Conservation (phyloP, 352 stramenopile species). For the Phytophthora ramorum region DNA sequence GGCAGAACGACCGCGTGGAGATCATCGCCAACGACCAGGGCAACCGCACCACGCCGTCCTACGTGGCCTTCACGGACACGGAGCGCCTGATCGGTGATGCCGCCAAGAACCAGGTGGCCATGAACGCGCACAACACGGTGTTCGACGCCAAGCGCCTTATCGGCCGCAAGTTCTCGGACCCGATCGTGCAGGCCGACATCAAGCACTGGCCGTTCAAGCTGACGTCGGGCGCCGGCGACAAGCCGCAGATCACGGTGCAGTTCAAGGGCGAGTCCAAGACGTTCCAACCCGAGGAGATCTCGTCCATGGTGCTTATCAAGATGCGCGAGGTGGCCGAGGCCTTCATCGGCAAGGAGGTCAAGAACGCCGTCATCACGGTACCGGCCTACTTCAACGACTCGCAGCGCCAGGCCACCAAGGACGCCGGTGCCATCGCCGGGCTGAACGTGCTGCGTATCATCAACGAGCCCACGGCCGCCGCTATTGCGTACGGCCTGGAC, state of each 20-base stretch:
- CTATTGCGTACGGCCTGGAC: constrained; percentile 92
- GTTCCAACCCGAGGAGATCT: constrained; percentile 85
- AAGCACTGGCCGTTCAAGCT: constrained; percentile 81
- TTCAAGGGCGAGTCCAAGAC: constrained; percentile 75
- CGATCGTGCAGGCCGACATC: constrained; percentile 84
- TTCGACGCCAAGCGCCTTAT: constrained; percentile 98
- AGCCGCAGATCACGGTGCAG: constrained; percentile 75
- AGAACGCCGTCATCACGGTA: constrained; percentile 93
- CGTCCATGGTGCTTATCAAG: constrained; percentile 78
- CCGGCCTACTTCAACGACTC: too few species aligned
- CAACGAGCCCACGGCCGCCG: constrained; percentile 97
- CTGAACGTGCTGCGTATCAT: constrained; percentile 95
- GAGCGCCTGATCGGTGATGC: too few species aligned
- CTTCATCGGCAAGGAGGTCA: constrained; percentile 69
- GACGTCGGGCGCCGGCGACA: constrained; percentile 62
- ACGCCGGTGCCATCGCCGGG: constrained; percentile 89
- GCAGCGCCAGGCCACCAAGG: constrained; percentile 95
- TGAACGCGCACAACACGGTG: constrained; percentile 95
- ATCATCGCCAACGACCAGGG: too few species aligned
- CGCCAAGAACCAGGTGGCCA: constrained; percentile 93
- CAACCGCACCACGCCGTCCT: too few species aligned
- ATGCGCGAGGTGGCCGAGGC: constrained; percentile 70
- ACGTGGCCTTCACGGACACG: too few species aligned
- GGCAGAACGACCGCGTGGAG: constrained; percentile 94
- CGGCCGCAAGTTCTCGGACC: constrained; percentile 93